A percentile compares a stretch with the other conserved stretches of the same genome.
Conservation (phyloP, 768 basidiomycete genomes). For the Amanita thiersii region DNA sequence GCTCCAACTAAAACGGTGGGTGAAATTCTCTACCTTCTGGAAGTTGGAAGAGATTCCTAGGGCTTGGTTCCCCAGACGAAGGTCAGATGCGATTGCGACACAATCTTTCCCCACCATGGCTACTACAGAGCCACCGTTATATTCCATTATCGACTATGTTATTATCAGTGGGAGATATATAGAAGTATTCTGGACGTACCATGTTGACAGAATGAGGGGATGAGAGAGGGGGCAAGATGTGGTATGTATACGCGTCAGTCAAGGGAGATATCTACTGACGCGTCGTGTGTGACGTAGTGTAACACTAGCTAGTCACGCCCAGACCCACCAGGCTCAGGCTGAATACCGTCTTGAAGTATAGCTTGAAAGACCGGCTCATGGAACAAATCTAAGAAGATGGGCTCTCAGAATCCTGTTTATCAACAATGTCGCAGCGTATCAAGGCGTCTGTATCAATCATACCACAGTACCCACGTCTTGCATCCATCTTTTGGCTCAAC, state of each 20-base stretch:
- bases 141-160: constrained; percentile 79
- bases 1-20: constrained; percentile 7
- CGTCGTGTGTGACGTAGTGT: constrained; percentile 20
- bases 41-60: constrained; percentile 87
- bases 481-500: too few relatives aligned
- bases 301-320: constrained; percentile 1
- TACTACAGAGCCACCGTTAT: constrained; percentile 96
- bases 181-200: constrained; percentile 20
- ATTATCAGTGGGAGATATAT: constrained; percentile 9
- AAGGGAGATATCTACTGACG: constrained; percentile 25
- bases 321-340: too few relatives aligned
- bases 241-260: constrained; percentile 23
- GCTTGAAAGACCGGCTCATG: too few relatives aligned
- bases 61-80: constrained; percentile 84
- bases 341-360: too few relatives aligned
- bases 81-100: constrained; percentile 95
- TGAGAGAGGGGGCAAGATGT: constrained; percentile 9
- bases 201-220: constrained; percentile 23
- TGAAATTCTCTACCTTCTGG: constrained; percentile 64
- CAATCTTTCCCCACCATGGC: constrained; percentile 99
- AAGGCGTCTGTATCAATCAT: too few relatives aligned
- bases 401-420: too few relatives aligned
- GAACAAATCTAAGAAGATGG: too few relatives aligned
- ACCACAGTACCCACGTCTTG: too few relatives aligned
- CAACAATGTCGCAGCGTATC: too few relatives aligned